A percentile compares a stretch with the other conserved stretches of the same genome.
Conservation (phyloP, 2,329 filamentous ascomycete species). For the Sarocladium kiliense region DNA sequence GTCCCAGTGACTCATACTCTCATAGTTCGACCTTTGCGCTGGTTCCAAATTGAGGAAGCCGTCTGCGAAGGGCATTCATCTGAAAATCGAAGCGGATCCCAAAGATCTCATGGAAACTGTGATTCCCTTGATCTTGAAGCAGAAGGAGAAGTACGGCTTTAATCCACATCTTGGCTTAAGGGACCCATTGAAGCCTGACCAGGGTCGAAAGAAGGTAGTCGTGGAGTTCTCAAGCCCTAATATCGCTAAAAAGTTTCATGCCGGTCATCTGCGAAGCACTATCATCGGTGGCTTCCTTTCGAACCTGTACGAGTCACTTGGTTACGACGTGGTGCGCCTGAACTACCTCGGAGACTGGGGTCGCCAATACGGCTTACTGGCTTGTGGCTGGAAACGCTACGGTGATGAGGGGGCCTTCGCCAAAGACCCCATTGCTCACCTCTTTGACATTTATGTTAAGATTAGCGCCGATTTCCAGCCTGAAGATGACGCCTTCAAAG, state of each 20-base stretch:
- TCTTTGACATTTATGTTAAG: constrained; percentile 68
- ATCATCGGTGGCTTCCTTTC: constrained; percentile 70
- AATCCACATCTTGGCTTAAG: neutral
- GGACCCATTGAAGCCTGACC: constrained; percentile 19
- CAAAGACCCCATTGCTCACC: constrained; percentile 63
- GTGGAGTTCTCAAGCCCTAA: constrained; percentile 74
- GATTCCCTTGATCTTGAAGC: neutral
- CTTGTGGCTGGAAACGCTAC: constrained; percentile 62
- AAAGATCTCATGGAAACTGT: neutral
- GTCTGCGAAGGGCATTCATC: neutral
- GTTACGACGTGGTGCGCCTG: constrained; percentile 66
- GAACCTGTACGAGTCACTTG: constrained; percentile 62
- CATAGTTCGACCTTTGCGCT: neutral
- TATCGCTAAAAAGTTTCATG: constrained; percentile 72
- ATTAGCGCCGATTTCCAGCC: constrained; percentile 57
- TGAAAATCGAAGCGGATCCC: neutral
- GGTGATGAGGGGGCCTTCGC: constrained; percentile 60
- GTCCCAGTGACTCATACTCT: neutral
- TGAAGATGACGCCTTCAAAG: constrained; percentile 56
- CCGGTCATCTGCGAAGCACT: constrained; percentile 69
- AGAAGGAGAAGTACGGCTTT: neutral
- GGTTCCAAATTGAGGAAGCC: neutral
- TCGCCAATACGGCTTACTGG: constrained; percentile 64
- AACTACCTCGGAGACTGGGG: constrained; percentile 81
- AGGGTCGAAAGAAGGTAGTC: constrained; percentile 38